These are phyloP conservation scores for Myriosclerotinia scirpicola DNA, from an alignment of 2,329 filamentous ascomycete genomes.

Conservation along the genomic window DNA sequence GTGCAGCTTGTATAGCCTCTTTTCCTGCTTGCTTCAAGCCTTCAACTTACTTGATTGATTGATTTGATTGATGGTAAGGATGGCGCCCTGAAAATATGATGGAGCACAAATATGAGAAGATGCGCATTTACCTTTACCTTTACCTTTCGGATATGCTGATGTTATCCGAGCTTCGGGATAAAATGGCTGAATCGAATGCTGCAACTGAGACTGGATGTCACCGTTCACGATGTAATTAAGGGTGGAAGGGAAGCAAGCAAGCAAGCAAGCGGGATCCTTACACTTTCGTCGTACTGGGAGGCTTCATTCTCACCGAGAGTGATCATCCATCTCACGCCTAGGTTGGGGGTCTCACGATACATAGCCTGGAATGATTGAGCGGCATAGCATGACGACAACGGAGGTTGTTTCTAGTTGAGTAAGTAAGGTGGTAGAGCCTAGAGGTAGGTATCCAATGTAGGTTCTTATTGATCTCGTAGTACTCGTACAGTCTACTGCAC, in stretches of 20 bases:
- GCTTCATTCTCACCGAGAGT: constrained; percentile 18
- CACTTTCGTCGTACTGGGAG: constrained; percentile 1
- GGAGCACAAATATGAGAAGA: constrained; percentile 1
- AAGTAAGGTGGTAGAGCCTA: not conserved
- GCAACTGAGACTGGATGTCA: not conserved
- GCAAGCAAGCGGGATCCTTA: constrained; percentile 9
- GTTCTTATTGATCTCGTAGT: not conserved
- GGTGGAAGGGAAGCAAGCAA: constrained; percentile 1
- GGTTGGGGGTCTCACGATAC: constrained; percentile 10
- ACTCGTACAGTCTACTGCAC: constrained; percentile 1
- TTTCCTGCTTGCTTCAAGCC: not conserved
- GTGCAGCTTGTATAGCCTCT: not conserved
- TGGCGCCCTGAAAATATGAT: constrained; percentile 5
- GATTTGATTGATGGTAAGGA: constrained; percentile 3
- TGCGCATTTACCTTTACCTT: not conserved
- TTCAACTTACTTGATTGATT: not conserved
- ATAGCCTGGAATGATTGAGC: constrained; percentile 1
- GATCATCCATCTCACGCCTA: not conserved
- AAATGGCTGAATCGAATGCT: constrained; percentile 10
- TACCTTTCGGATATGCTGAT: constrained; percentile 13
- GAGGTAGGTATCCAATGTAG: too few species aligned
- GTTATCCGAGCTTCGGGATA: constrained; percentile 6
- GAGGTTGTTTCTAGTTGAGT: constrained; percentile 5
- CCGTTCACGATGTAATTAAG: not conserved
- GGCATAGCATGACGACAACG: not conserved